Percentiles rank a stretch among this genome's conserved stretches.
Evolutionary conservation across 176 grass and related monocot genomes (phyloP).

Genomic region (Pharus latifolius): DNA sequence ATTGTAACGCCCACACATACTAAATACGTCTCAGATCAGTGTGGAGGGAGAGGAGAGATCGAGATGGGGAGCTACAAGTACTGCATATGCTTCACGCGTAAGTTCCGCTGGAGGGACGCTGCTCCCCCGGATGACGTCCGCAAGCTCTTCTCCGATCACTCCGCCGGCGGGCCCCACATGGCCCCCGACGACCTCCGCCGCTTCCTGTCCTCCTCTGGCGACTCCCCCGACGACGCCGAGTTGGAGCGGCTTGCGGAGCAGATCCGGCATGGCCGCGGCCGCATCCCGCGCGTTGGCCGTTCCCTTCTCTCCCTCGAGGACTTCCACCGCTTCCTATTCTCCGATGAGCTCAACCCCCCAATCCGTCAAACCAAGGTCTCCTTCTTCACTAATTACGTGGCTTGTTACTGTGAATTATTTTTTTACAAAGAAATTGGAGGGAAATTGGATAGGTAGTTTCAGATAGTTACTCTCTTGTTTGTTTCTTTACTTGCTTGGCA

Average conservation of each 20-base stretch:
- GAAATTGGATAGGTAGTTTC: too few relatives aligned
- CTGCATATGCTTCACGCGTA: conserved; percentile 80
- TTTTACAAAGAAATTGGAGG: too few relatives aligned
- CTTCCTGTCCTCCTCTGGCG: conserved; percentile 31
- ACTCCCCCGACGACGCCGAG: neutral
- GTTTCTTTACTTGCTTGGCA: neutral
- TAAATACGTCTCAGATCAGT: too few relatives aligned
- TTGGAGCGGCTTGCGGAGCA: conserved; percentile 38
- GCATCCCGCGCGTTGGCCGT: conserved; percentile 20
- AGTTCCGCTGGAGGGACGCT: conserved; percentile 60
- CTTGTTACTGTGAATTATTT: too few relatives aligned
- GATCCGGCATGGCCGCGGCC: conserved; percentile 25
- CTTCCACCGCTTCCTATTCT: conserved; percentile 91
- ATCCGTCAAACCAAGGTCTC: neutral
- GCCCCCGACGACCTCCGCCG: conserved; percentile 40
- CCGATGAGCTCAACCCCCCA: conserved; percentile 67
- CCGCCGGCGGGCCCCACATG: conserved; percentile 29
- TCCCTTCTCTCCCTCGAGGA: conserved; percentile 52
- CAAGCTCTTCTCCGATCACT: conserved; percentile 30
- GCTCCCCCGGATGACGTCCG: conserved; percentile 59
- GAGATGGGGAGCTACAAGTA: conserved; percentile 56
- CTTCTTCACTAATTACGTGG: too few relatives aligned
- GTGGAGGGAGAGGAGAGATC: too few relatives aligned
- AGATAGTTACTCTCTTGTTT: too few relatives aligned
- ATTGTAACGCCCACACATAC: too few relatives aligned